Base-by-base conservation (phyloP, 192 early-diverging fungal species). In the Gorgonomyces haynaldii region DNA sequence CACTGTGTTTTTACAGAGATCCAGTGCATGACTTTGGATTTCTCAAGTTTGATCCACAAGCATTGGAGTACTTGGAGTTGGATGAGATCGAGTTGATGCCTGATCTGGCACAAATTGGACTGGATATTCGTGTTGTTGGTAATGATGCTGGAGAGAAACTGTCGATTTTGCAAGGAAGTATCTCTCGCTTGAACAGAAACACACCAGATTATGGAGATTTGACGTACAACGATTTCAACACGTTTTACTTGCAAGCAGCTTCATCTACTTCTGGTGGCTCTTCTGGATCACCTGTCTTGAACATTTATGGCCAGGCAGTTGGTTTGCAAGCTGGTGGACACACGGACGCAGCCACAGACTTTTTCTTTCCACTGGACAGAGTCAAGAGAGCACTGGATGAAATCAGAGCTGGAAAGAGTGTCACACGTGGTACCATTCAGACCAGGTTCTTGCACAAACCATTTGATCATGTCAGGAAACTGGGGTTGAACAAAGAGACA, bases 101-200 rank as follows among this genome's bases (percentile, higher is more conserved):
- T 1, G 70, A 79, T 35, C 54, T 74, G 31, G 84, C 84, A 30
- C 76, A 79, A 54, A 78, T 89, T 21, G 86, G 86, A 25, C 64
- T 86, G 46, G 86, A 86, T 20, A 85, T 89, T 54, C 67, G 80
- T 24, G 83, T 89, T 19, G 73, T 81, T 27, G 80, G 76, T 54
- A 87, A 87, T 62, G 85, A 87, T 54, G 85, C 85, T 24, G 83
- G 83, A 42, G 83, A 88, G 60, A 85, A 88, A 54, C 66, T 88
- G 16, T 76, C 71, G 19, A 88, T 88, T 42, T 60, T 88, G 48
- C 75, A 81, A 3, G 86, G 86, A n/a, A 78, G 76, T 15, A 85
- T 89, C 34, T 86, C 84, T 9, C 68, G 86, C 32, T 56, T 86
- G 23, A 82, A 89, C 61, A 66, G 86, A 16, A 89, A 89, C 44